Evolutionary conservation across 805 yeast genomes (phyloP), one percentile per base, ranked within the genome.

Genomic region (Kuraishia piskuri): DNA sequence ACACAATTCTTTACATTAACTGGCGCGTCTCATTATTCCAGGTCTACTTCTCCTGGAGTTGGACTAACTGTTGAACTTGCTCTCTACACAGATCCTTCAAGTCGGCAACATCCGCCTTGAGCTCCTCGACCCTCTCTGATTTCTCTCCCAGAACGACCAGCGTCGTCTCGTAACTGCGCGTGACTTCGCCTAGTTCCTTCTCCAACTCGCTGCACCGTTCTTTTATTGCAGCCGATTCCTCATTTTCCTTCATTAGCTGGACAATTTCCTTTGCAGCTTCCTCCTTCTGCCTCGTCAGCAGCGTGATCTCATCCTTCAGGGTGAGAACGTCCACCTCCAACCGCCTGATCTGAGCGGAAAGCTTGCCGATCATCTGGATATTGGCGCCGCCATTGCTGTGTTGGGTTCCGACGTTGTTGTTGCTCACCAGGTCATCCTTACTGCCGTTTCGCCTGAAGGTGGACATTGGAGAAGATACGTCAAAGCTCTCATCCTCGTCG

Each of bases 11-110:
- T 8, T 46, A 46, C 19, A 46, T 46, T 17, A 8, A n/a, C n/a
- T n/a, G n/a, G n/a, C n/a, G n/a, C n/a, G n/a, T n/a, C 24, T 19
- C 8, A 47, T 8, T 31, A n/a, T 31, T 14, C 14, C n/a, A 9
- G 14, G 47, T n/a, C 54, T 59, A 53, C 22, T 57, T 58, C 50
- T 65, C 73, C 58, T 84, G 88, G 60, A 86, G 59, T 47, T 79
- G 85, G 48, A 90, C 83, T 80, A 92, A 77, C 58, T 91, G 94
- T 66, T 88, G 95, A 48, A 92, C 91, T 68, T 92, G 99, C 57
- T 79, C 79, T 56, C 82, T 77, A 66, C 90, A 78, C 73, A 94
- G 73, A 49, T 88, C 95, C 68, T 94, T 94, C 68, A 92, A 74
- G 68, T 94, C 99, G 3, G 74, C 77, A 19, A 94, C 92, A 63